These are phyloP conservation scores for Fraxinus nigra DNA, from an alignment of 305 asterid species.

Conservation along the genomic window DNA sequence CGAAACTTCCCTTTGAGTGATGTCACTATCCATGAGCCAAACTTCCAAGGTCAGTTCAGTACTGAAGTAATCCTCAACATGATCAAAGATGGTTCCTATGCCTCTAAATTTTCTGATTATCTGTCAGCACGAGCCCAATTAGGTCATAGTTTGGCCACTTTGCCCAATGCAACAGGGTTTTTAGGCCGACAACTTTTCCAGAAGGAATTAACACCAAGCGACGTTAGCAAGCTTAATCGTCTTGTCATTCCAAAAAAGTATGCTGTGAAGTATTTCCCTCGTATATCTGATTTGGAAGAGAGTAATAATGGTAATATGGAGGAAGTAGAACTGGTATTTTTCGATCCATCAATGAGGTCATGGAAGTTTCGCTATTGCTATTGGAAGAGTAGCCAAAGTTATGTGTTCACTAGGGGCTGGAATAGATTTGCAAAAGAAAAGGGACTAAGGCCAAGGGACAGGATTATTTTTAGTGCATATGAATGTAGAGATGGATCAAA, in stretches of 20 bases:
- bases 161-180: neutral
- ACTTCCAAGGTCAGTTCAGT: slow-evolving; percentile 35
- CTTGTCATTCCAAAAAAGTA: slow-evolving; percentile 44
- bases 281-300: neutral
- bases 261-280: slow-evolving; percentile 30
- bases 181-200: slow-evolving; percentile 29
- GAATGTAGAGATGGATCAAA: slow-evolving; percentile 24
- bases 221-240: slow-evolving; percentile 40
- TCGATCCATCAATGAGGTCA: slow-evolving; percentile 36
- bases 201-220: slow-evolving; percentile 47
- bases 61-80: slow-evolving; percentile 35
- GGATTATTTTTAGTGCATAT: slow-evolving; percentile 37
- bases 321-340: slow-evolving; percentile 45
- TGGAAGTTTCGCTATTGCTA: slow-evolving; percentile 67
- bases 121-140: slow-evolving; percentile 21
- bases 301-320: neutral
- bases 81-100: slow-evolving; percentile 54
- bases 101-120: slow-evolving; percentile 25
- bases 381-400: slow-evolving; percentile 77
- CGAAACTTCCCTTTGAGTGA: slow-evolving; percentile 43
- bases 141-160: neutral
- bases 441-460: slow-evolving; percentile 40
- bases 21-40: slow-evolving; percentile 29
- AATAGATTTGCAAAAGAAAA: slow-evolving; percentile 48
- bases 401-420: slow-evolving; percentile 73